Base-by-base conservation (phyloP, 805 yeast genomes). In the Suhomyces canberraensis region DNA sequence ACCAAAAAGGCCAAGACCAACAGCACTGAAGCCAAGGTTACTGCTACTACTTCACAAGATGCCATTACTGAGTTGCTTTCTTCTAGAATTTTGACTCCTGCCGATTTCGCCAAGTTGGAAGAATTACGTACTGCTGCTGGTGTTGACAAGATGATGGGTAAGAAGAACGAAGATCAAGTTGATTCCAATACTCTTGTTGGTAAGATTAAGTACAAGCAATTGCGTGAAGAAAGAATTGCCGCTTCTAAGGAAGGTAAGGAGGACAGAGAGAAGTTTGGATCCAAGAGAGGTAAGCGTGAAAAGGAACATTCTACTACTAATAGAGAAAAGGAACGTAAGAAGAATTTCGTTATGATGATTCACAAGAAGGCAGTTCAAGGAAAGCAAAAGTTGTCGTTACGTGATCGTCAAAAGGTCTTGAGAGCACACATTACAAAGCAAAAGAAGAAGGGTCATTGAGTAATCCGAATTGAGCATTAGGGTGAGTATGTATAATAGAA, bases 311-410 rank as follows among this genome's bases (percentile, higher is more conserved):
- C 95, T 19, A 90, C 98, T 8, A 93, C 99, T 2, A 93, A 93
- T 62, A 80, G 79, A 64, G 97, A 95, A 66, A 93, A 93, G 78
- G 95, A 89, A 16, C 78, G 98, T 63, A 88, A 88, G 88, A 93
- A 93, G 96, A 93, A 93, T 66, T 93, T 89, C 58, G 91, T 93
- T 58, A 93, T 93, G 99, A 86, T 86, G 91, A 86, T 93, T 50
- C 99, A 93, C 65, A 93, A 91, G 69, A 79, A 79, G 53, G 81
- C 86, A 34, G 98, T 93, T 26, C 95, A 86, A 63, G 98, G 98
- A 45, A 93, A 93, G 64, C 90, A 84, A 46, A 85, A 82, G 66
- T 72, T 84, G 75, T 86, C 96, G 39, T 71, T 93, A 51, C 75
- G 96, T 52, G 98, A 93, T 60, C 81, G 88, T 61, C 97, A 90